A percentile compares a stretch with the other conserved stretches of the same genome.
phyloP scores from a whole-genome alignment of 2,329 filamentous ascomycete genomes.

The Colletotrichum siamense region DNA sequence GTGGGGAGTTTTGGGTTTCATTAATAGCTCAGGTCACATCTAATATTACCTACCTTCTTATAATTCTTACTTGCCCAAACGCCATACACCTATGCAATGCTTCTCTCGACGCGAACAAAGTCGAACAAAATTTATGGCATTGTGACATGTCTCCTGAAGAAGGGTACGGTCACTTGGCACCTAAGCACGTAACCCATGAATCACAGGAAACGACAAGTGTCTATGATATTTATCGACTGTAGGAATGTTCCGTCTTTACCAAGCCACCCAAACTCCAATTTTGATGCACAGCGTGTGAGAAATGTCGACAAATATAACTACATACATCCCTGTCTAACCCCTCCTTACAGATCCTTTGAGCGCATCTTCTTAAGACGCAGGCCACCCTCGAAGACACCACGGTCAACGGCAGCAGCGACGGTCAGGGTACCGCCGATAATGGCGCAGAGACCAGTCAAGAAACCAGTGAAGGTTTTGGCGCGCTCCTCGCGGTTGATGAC shows the following conservation, averaged over 20 bases:
- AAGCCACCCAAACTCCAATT: slow-evolving; percentile 24
- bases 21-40: too few relatives aligned
- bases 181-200: background rate
- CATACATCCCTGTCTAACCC: background rate
- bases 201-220: background rate
- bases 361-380: slow-evolving; percentile 87
- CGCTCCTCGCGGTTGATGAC: slow-evolving; percentile 95
- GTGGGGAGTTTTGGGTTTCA: background rate
- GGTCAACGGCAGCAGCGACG: slow-evolving; percentile 91
- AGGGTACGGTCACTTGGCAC: background rate
- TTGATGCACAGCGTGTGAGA: slow-evolving; percentile 19
- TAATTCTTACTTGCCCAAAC: too few relatives aligned
- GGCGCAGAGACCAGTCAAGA: slow-evolving; percentile 92
- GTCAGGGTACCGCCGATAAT: slow-evolving; percentile 95
- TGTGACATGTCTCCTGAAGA: background rate
- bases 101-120: too few relatives aligned
- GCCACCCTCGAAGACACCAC: slow-evolving; percentile 88
- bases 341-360: slow-evolving; percentile 60
- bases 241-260: slow-evolving; percentile 3
- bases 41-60: too few relatives aligned
- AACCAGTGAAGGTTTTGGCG: slow-evolving; percentile 87
- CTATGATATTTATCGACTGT: slow-evolving; percentile 3
- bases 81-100: too few relatives aligned
- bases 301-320: slow-evolving; percentile 16
- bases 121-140: too few relatives aligned